phyloP scores from a whole-genome alignment of 139 green algal genomes.

The Gonium pectorale region DNA sequence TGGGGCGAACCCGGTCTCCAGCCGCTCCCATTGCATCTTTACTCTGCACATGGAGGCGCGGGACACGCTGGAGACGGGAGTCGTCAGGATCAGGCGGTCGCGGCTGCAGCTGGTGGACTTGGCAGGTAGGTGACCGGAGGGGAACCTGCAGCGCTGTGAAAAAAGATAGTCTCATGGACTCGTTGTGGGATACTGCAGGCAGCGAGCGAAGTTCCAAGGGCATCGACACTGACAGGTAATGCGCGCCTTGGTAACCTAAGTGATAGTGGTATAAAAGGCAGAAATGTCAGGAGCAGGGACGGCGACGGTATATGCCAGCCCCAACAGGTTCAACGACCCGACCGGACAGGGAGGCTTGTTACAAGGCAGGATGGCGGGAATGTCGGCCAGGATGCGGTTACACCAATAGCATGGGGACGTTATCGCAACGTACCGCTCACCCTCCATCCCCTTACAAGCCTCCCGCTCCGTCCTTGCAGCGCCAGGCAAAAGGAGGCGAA shows the following conservation, averaged over 20 bases:
- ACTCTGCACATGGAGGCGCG: slow-evolving; percentile 59
- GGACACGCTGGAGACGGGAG: slow-evolving; percentile 45
- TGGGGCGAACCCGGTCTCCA: slow-evolving; percentile 88
- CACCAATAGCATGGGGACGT: too few relatives aligned
- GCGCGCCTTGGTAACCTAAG: too few relatives aligned
- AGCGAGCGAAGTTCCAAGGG: slow-evolving; percentile 46
- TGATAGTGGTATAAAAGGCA: too few relatives aligned
- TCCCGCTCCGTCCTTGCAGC: not conserved
- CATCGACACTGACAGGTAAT: slow-evolving; percentile 49
- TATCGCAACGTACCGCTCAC: too few relatives aligned
- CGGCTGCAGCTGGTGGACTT: slow-evolving; percentile 97
- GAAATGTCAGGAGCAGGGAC: too few relatives aligned
- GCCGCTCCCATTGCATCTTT: slow-evolving; percentile 92
- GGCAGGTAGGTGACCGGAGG: slow-evolving; percentile 69
- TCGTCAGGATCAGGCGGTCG: slow-evolving; percentile 69
- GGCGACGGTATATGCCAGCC: too few relatives aligned
- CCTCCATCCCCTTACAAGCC: too few relatives aligned
- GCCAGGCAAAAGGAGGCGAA: slow-evolving; percentile 69
- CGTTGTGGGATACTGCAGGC: not conserved
- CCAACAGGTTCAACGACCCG: too few relatives aligned
- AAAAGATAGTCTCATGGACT: not conserved
- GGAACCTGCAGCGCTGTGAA: not conserved
- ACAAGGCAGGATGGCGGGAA: too few relatives aligned
- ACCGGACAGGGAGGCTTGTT: too few relatives aligned
- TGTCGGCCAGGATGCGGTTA: too few relatives aligned